Evolutionary conservation across 2,329 filamentous ascomycete species (phyloP).

Genomic region (Teratosphaeria nubilosa): DNA sequence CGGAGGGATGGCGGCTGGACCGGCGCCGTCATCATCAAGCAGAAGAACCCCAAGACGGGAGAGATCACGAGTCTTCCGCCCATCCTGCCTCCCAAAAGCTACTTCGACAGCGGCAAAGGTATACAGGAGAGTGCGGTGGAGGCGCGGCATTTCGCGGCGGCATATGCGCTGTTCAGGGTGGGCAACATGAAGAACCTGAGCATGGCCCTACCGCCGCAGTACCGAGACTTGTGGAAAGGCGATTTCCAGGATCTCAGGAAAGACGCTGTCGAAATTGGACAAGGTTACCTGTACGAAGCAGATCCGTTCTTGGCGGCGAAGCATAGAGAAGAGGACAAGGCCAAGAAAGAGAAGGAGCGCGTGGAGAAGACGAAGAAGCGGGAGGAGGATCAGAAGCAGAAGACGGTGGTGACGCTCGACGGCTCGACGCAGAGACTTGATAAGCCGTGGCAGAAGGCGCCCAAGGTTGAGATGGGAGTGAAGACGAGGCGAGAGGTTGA

Average conservation of each 20-base stretch:
- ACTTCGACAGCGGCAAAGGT: conserved; percentile 57
- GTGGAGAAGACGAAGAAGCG: conserved; percentile 53
- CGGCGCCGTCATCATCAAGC: conserved; percentile 68
- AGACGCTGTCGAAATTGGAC: conserved; percentile 65
- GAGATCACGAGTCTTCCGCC: conserved; percentile 66
- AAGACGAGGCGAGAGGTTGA: conserved; percentile 72
- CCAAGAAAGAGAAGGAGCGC: conserved; percentile 66
- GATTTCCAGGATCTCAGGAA: conserved; percentile 76
- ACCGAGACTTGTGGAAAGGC: conserved; percentile 80
- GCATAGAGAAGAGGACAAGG: conserved; percentile 70
- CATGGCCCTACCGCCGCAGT: conserved; percentile 84
- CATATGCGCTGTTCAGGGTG: conserved; percentile 82
- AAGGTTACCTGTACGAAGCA: conserved; percentile 85
- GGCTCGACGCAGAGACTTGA: conserved; percentile 27
- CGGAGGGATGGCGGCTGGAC: conserved; percentile 34
- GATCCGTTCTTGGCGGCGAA: conserved; percentile 79
- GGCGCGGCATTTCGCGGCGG: conserved; percentile 85
- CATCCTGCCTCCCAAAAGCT: conserved; percentile 66
- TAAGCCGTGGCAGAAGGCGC: conserved; percentile 71
- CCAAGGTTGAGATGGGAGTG: conserved; percentile 87
- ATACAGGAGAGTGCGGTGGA: conserved; percentile 72
- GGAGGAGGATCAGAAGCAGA: conserved; percentile 49
- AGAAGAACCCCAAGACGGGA: conserved; percentile 69
- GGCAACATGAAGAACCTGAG: conserved; percentile 95
- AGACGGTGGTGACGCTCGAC: conserved; percentile 30